Percentiles rank a stretch among this genome's conserved stretches.
phyloP scores from a whole-genome alignment of 306 rosid species.

The Medicago arabica region DNA sequence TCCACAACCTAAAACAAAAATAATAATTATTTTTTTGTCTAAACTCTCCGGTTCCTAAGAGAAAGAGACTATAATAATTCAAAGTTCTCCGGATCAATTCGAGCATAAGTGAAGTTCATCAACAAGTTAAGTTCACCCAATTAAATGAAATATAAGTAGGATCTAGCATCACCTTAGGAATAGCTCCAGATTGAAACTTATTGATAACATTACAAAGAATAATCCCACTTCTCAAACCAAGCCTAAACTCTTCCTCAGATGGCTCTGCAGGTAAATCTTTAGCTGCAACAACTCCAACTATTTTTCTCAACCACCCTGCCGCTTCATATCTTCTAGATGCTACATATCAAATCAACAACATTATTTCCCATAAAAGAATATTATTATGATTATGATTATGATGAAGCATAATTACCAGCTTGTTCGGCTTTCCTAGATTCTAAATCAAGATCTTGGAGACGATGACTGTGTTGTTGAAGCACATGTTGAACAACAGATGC shows the following conservation, averaged over 20 bases:
- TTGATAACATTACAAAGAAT: constrained; percentile 89
- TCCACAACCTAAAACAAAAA: constrained; percentile 85
- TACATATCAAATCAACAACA: constrained; percentile 39
- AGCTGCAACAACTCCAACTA: constrained; percentile 90
- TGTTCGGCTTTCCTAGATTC: constrained; percentile 84
- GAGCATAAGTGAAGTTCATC: neutral
- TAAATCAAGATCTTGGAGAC: constrained; percentile 76
- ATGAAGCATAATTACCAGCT: constrained; percentile 57
- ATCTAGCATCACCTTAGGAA: constrained; percentile 71
- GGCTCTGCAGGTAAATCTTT: constrained; percentile 97
- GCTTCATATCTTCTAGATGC: constrained; percentile 94
- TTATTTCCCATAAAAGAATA: constrained; percentile 22
- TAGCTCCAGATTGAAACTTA: constrained; percentile 88
- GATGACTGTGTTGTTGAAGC: constrained; percentile 81
- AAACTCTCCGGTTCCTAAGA: neutral
- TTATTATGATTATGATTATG: too few relatives aligned
- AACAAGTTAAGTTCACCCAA: neutral
- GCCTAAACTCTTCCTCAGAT: constrained; percentile 94
- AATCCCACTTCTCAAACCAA: constrained; percentile 95
- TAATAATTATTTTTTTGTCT: neutral
- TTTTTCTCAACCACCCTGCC: constrained; percentile 96
- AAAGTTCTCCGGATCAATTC: neutral
- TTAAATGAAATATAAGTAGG: constrained; percentile 25
- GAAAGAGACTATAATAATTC: neutral
- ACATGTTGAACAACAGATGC: constrained; percentile 87